Percentiles rank a stretch among this genome's conserved stretches.
These are phyloP conservation scores for Alternaria infectoria DNA, from an alignment of 2,329 filamentous ascomycete species.

Conservation along the genomic window DNA sequence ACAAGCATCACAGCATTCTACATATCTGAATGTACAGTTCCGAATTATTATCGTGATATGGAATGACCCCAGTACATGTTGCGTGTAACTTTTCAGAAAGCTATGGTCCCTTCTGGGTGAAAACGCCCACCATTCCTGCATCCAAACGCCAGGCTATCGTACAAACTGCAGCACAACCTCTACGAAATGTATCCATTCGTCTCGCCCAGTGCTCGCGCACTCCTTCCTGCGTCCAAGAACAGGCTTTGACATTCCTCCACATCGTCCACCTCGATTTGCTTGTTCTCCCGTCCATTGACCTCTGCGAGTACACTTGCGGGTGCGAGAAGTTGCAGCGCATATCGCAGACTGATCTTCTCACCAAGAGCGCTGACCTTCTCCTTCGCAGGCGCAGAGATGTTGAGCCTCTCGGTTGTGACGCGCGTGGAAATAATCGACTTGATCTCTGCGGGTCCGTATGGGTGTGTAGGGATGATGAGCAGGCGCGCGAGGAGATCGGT, in stretches of 20 bases:
- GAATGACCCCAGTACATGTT: constrained; percentile 7
- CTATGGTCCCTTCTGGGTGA: constrained; percentile 1
- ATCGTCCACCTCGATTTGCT: constrained; percentile 61
- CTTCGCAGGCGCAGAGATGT: constrained; percentile 80
- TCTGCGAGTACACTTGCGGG: constrained; percentile 90
- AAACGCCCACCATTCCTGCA: constrained; percentile 14
- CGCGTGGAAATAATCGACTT: constrained; percentile 88
- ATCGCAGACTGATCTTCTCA: constrained; percentile 86
- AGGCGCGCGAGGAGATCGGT: constrained; percentile 91
- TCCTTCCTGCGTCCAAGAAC: constrained; percentile 58
- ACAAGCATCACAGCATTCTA: neutral
- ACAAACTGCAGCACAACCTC: constrained; percentile 10
- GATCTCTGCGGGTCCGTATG: constrained; percentile 88
- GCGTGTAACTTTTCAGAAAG: constrained; percentile 14
- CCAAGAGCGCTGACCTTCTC: constrained; percentile 88
- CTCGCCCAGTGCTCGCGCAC: constrained; percentile 46
- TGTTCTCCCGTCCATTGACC: constrained; percentile 59
- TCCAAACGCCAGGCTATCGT: constrained; percentile 20
- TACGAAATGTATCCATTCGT: constrained; percentile 45
- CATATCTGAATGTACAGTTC: neutral
- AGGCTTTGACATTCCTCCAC: constrained; percentile 58
- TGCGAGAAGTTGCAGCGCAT: constrained; percentile 89
- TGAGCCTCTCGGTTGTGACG: constrained; percentile 79
- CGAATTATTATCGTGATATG: constrained; percentile 5
- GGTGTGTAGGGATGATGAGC: constrained; percentile 93